These are phyloP conservation scores for Gnomoniopsis sp. DNA, from an alignment of 2,329 filamentous ascomycete species.

Conservation along the genomic window DNA sequence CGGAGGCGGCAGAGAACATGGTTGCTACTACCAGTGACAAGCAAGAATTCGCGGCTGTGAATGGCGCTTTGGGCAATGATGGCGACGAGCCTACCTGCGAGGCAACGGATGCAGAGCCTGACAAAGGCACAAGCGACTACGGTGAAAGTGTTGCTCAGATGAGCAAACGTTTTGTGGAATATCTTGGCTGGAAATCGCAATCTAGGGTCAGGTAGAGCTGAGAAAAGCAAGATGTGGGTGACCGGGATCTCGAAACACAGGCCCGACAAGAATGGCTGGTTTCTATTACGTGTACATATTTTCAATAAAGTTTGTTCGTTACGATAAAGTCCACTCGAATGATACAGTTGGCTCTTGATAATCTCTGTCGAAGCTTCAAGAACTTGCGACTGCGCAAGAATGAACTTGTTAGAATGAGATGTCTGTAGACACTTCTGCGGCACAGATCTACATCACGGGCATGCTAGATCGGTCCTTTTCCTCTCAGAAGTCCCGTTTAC, in stretches of 20 bases:
- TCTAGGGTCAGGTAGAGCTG: neutral
- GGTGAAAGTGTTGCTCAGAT: constrained; percentile 30
- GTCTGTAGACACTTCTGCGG: no score
- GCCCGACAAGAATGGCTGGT: neutral
- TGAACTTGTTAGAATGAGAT: no score
- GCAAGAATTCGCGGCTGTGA: constrained; percentile 32
- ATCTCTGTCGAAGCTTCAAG: no score
- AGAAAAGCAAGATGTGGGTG: no score
- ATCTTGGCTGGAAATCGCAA: neutral
- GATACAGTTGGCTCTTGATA: no score
- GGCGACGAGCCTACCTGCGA: constrained; percentile 30
- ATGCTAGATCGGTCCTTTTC: no score
- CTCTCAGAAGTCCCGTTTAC: no score
- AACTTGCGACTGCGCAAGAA: no score
- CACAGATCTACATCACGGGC: no score
- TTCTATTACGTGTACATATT: neutral
- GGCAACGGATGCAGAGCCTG: constrained; percentile 36
- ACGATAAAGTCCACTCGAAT: no score
- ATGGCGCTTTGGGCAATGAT: constrained; percentile 31
- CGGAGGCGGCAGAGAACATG: constrained; percentile 39
- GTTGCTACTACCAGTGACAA: constrained; percentile 27
- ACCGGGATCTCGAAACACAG: neutral
- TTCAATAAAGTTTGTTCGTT: no score
- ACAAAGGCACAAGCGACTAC: constrained; percentile 36
- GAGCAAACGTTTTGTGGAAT: neutral